Percentiles rank a stretch among this genome's conserved stretches.
Conservation (phyloP, 441 rosid genomes). For the Gossypium armourianum region DNA sequence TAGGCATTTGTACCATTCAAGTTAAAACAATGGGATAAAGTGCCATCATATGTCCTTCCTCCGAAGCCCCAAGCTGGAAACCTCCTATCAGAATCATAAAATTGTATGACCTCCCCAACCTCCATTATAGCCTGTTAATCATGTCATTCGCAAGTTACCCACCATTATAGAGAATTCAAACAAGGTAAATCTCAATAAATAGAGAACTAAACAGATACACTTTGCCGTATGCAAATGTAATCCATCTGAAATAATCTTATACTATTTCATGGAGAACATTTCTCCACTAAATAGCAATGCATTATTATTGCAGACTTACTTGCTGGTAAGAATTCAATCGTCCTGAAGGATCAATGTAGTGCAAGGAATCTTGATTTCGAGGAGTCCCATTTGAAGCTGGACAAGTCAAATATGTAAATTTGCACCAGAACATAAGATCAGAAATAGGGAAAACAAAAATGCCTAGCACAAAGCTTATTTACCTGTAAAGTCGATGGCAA, state of each 20-base stretch:
- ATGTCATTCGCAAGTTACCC: neutral
- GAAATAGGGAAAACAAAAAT: neutral
- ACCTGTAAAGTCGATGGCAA: slow-evolving; percentile 87
- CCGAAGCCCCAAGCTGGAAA: slow-evolving; percentile 90
- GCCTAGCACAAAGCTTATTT: neutral
- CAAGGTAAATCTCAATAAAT: neutral
- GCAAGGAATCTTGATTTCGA: slow-evolving; percentile 48
- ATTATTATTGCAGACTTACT: slow-evolving; percentile 26
- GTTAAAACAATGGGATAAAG: slow-evolving; percentile 70
- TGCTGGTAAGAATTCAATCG: slow-evolving; percentile 61
- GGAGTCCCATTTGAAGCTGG: slow-evolving; percentile 84
- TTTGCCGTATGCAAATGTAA: neutral
- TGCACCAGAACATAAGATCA: neutral
- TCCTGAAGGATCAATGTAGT: slow-evolving; percentile 67
- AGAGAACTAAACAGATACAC: neutral
- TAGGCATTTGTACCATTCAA: slow-evolving; percentile 38
- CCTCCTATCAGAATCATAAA: slow-evolving; percentile 62
- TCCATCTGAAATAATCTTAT: neutral
- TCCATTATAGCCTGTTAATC: slow-evolving; percentile 59
- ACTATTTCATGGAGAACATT: neutral
- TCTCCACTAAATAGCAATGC: neutral
- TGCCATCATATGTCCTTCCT: slow-evolving; percentile 36
- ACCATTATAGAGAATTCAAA: neutral
- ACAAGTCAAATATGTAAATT: slow-evolving; percentile 12
- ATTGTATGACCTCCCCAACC: slow-evolving; percentile 73